Evolutionary conservation across 352 stramenopile genomes (phyloP).

Genomic region (Thraustochytrium sp.): DNA sequence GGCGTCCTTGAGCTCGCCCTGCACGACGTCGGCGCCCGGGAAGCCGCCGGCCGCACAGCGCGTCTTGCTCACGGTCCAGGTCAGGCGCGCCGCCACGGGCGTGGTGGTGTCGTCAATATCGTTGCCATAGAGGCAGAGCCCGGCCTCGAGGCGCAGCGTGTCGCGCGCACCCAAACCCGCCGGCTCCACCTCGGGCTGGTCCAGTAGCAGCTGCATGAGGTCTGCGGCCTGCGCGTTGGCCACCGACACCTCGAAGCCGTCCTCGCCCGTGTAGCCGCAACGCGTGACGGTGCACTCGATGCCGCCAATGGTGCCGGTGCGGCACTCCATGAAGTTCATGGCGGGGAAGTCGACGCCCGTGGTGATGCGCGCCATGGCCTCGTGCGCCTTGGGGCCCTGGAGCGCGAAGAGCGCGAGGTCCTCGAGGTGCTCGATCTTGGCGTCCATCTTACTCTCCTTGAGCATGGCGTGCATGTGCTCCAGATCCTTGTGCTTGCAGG

Average conservation of each 20-base stretch:
- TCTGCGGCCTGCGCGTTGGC: constrained; percentile 58
- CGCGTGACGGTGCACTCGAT: constrained; percentile 73
- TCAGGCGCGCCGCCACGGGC: constrained; percentile 85
- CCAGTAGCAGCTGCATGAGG: constrained; percentile 68
- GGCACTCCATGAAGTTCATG: constrained; percentile 88
- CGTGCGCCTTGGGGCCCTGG: constrained; percentile 83
- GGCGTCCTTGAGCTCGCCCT: constrained; percentile 81
- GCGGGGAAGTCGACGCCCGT: constrained; percentile 74
- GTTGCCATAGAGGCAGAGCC: constrained; percentile 96
- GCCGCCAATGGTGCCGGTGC: constrained; percentile 63
- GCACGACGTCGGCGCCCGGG: constrained; percentile 82
- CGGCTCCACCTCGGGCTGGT: constrained; percentile 61
- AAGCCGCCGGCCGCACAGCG: constrained; percentile 69
- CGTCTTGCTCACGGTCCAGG: constrained; percentile 80
- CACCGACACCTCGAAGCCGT: constrained; percentile 94
- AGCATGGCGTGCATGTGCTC: constrained; percentile 73
- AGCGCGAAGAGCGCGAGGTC: constrained; percentile 88
- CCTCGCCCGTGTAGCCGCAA: constrained; percentile 98
- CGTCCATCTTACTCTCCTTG: constrained; percentile 40
- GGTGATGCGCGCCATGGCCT: constrained; percentile 69
- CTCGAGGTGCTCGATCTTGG: constrained; percentile 49
- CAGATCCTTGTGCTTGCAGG: constrained; percentile 91
- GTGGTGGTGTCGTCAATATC: constrained; percentile 92
- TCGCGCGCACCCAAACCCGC: constrained; percentile 90
- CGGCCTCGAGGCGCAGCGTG: constrained; percentile 92